These are phyloP conservation scores for Saccharomycopsis synnaedendra DNA, from an alignment of 805 yeast genomes.

Conservation along the genomic window DNA sequence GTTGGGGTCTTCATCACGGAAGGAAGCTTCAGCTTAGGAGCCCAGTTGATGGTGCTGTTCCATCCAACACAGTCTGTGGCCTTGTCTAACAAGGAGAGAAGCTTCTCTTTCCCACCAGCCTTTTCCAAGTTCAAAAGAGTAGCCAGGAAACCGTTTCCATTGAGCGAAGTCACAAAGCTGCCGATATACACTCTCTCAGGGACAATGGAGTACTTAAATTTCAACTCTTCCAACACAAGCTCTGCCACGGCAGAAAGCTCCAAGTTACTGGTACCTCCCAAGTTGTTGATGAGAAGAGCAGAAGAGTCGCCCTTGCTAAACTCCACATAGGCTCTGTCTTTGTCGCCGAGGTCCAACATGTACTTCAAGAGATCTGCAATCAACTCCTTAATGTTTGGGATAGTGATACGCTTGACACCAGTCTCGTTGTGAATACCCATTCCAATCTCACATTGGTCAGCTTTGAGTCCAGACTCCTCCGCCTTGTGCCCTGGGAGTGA, in stretches of 20 bases:
- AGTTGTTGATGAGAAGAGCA: slow-evolving; percentile 64
- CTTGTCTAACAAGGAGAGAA: slow-evolving; percentile 50
- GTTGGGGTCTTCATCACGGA: slow-evolving; percentile 16
- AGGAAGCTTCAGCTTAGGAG: slow-evolving; percentile 18
- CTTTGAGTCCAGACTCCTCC: slow-evolving; percentile 33
- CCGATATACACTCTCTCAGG: slow-evolving; percentile 69
- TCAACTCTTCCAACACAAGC: slow-evolving; percentile 41
- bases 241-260: slow-evolving; percentile 67
- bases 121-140: slow-evolving; percentile 64
- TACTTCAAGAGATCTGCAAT: slow-evolving; percentile 47
- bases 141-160: slow-evolving; percentile 85
- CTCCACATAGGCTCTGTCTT: slow-evolving; percentile 72
- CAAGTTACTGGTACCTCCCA: slow-evolving; percentile 82
- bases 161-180: slow-evolving; percentile 78
- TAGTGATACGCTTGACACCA: slow-evolving; percentile 46
- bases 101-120: slow-evolving; percentile 27
- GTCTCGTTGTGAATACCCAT: slow-evolving; percentile 97
- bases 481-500: slow-evolving; percentile 59
- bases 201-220: slow-evolving; percentile 36
- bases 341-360: slow-evolving; percentile 50
- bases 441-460: slow-evolving; percentile 74
- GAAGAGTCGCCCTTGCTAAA: slow-evolving; percentile 56
- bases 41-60: slow-evolving; percentile 25
- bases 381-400: slow-evolving; percentile 61
- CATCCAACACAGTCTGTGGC: slow-evolving; percentile 80